Evolutionary conservation across 352 stramenopile genomes (phyloP), one percentile per base, ranked within the genome.

Genomic region (Phytophthora multivora): DNA sequence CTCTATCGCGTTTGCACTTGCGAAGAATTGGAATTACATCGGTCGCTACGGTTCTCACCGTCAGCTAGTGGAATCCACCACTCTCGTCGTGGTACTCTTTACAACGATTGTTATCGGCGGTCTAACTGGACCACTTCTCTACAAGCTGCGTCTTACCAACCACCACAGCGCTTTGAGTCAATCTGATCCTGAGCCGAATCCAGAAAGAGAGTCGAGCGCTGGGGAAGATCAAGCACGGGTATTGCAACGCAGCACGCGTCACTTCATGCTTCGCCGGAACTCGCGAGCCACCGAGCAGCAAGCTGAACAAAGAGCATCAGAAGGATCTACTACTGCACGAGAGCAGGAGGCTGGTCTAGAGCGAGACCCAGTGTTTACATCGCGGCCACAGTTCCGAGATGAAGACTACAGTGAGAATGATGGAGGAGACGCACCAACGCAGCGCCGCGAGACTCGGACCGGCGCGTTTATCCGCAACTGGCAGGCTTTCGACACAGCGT

Each of bases 1-100:
- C 31, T 97, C 95, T 19, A 96, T 98, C 30, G 88, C 93, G 5
- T 98, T 97, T 50, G 90, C 92, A 4, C 87, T 96, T 18, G 86
- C 83, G 25, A 93, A 93, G 74, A 92, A 83, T 59, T 95, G 86
- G 86, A 82, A 77, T 36, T 93, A 91, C 55, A 66, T 81, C 23
- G 84, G 83, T 13, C 65, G 77, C 5, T 58, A 89, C 31, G 82
- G 83, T 12, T 90, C 81, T 13, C 86, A 95, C 46, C 83, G 81
- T 25, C 88, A 86, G 38, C 73, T 95, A 8, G 80, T 95, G 41
- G 86, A 93, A 50, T 93, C 84, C 16, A 95, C 86, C 11, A 95
- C 86, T 35, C 68, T 95, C 4, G 84, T 93, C 48, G 83, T 95
- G 46, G 83, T 95, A 28, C 77, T 95, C 9, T 95, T 95, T 51